Evolutionary conservation across 768 basidiomycete genomes (phyloP), one percentile per base, ranked within the genome.

Genomic region (Collybiopsis confluens): DNA sequence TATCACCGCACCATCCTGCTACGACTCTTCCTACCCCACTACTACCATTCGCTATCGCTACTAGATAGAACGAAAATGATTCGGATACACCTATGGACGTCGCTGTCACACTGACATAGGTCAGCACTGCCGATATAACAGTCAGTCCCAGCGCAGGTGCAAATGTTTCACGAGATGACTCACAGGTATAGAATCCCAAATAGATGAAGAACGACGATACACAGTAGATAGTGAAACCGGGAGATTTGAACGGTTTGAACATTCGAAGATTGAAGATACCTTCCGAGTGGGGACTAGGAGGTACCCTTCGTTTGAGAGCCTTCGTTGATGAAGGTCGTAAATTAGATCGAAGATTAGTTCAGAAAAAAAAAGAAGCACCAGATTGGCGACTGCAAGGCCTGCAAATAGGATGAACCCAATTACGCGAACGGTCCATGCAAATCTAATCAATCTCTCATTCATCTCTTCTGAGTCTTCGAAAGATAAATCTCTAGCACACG

Each of bases 401-500:
- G 74, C 56, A 1, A 86, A 56, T 0, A 88, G 64, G 8, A 88
- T 78, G 56, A 89, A 82, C 2, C 81, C 88, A 40, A 89, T 67
- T 28, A 85, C 78, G 11, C 89, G 75, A 75, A 87, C 80, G 0
- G 88, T 87, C 89, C 88, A 91, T 57, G 73, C 71, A 65, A 90
- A 91, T n/a, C 88, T 90, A 33, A 8, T n/a, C n/a, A n/a, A n/a
- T n/a, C n/a, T n/a, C n/a, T n/a, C n/a, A n/a, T n/a, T n/a, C n/a
- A n/a, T n/a, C n/a, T n/a, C n/a, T n/a, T n/a, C n/a, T n/a, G n/a
- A n/a, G n/a, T n/a, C n/a, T n/a, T n/a, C n/a, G n/a, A n/a, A n/a
- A n/a, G n/a, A n/a, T n/a, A 35, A 44, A 16, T 27, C 15, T 23
- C 26, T n/a, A 13, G 44, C n/a, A 6, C 2, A 46, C 65, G 24